Base-by-base conservation (phyloP, 2,329 filamentous ascomycete species). In the Grosmannia serpens region DNA sequence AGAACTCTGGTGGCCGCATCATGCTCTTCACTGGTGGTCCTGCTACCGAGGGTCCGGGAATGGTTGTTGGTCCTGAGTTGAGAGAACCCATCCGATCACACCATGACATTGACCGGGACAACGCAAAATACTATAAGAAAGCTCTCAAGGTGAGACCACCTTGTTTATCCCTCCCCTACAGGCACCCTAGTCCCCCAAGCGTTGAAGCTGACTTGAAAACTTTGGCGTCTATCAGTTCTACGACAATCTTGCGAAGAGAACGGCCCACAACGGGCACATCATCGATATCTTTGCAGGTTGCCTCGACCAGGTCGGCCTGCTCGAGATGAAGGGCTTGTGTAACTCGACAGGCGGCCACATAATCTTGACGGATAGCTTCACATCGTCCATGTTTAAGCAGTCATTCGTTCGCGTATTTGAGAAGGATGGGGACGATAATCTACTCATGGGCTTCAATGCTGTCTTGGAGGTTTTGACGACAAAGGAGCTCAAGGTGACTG, bases 111-210 rank as follows among this genome's bases (percentile, higher is more conserved):
- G 94, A 99, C 70, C 85, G 91, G 59, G 94, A 99, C 73, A 96
- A 96, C 71, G 95, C 96, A 76, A 99, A 99, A 74, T 96, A 97
- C 75, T 97, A 95, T 77, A 99, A 99, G 80, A 99, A 99, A 76
- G 94, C 94, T 26, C 75, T 96, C 55, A 99, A 97, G 84, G 88
- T 90, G 72, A 17, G 24, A 35, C 15, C 26, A 20, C 38, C n/a
- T 56, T 33, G 15, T 11, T 20, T 49, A 9, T n/a, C 49, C n/a
- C 41, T 44, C 20, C 8, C 17, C 4, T 9, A n/a, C 8, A 44
- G 13, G 7, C 17, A 8, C 17, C 38, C 17, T 7, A 6, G 4
- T n/a, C 9, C 20, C 41, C 5, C 17, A 44, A 44, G 41, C 7
- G 17, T 17, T 29, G 22, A 22, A 35, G 29, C 53, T 55, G 26